Base-by-base conservation (phyloP, 2,329 filamentous ascomycete genomes). In the Aureobasidium sp. region DNA sequence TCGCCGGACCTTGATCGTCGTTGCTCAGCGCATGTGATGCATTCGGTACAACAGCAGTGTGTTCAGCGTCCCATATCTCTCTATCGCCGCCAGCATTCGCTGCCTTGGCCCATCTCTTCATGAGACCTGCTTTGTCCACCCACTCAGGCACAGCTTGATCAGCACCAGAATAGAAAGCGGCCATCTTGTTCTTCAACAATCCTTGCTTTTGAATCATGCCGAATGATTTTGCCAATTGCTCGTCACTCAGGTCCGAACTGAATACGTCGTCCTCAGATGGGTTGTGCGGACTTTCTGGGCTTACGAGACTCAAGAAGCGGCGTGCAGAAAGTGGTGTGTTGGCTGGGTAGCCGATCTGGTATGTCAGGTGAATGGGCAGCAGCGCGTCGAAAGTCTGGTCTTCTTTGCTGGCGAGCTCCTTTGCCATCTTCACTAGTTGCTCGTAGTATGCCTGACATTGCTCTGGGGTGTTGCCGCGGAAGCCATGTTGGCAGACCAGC, bases 11-110 rank as follows among this genome's bases (percentile, higher is more conserved):
- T 70, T 82, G 79, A 55, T 78, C 78, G 62, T 79, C 75, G 62
- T 76, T 79, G 52, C 73, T 76, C 60, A 81, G 69, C 62, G 79
- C 79, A 67, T 83, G 81, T 13, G 74, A 78, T 7, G 80, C 81
- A 37, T 74, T 75, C 0, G 76, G 72, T 61, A 83, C 75, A 34
- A 81, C 67, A 10, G 76, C 80, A 64, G 79, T 81, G n/a, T 75
- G 71, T 62, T 76, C 74, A 4, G 71, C 65, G 70, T 81, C 77
- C 80, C 80, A 83, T 29, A 78, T 71, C 43, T 71, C 44, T 1
- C 51, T 64, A 12, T 69, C 67, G 1, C 71, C 73, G 2, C 69
- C 70, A 15, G 68, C 71, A 64, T 79, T 73, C 1, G 73, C 72
- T 9, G 75, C 77, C 53, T 68, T 66, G 65, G 73, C 73, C 78